These are phyloP conservation scores for Diplodia sapinea DNA, from an alignment of 2,329 filamentous ascomycete genomes.

Conservation along the genomic window DNA sequence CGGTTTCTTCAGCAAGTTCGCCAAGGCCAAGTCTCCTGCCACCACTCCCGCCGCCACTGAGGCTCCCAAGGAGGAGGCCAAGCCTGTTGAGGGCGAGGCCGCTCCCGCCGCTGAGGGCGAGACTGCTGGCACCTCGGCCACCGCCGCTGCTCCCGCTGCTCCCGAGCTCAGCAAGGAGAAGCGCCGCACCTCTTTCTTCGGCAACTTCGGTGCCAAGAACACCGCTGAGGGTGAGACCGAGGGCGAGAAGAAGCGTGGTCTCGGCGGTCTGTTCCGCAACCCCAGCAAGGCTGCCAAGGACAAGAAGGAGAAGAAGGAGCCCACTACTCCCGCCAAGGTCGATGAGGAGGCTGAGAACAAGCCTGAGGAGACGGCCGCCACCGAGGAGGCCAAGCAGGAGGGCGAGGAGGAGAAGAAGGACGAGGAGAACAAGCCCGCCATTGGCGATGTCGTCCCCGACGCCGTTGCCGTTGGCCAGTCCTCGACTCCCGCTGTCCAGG, in stretches of 20 bases:
- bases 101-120: slow-evolving; percentile 35
- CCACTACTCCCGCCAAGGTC: slow-evolving; percentile 37
- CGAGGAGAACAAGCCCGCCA: slow-evolving; percentile 41
- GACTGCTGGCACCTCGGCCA: slow-evolving; percentile 35
- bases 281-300: slow-evolving; percentile 43
- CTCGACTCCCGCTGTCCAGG: slow-evolving; percentile 48
- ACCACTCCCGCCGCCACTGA: slow-evolving; percentile 47
- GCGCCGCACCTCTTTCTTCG: slow-evolving; percentile 61
- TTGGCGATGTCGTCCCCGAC: slow-evolving; percentile 48
- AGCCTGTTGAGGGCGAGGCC: slow-evolving; percentile 35
- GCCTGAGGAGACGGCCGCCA: slow-evolving; percentile 38
- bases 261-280: slow-evolving; percentile 46
- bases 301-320: slow-evolving; percentile 36
- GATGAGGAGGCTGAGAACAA: slow-evolving; percentile 44
- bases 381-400: slow-evolving; percentile 38
- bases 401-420: slow-evolving; percentile 34
- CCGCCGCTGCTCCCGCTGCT: slow-evolving; percentile 40
- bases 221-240: slow-evolving; percentile 50
- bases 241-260: slow-evolving; percentile 39
- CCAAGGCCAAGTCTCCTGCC: slow-evolving; percentile 63
- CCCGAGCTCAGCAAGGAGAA: slow-evolving; percentile 55
- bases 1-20: slow-evolving; percentile 68
- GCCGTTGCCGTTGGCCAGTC: slow-evolving; percentile 49
- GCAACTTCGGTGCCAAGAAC: slow-evolving; percentile 56
- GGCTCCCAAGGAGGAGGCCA: slow-evolving; percentile 38